Conservation (phyloP, 2,329 filamentous ascomycete species). For the Didymella arachidicola region DNA sequence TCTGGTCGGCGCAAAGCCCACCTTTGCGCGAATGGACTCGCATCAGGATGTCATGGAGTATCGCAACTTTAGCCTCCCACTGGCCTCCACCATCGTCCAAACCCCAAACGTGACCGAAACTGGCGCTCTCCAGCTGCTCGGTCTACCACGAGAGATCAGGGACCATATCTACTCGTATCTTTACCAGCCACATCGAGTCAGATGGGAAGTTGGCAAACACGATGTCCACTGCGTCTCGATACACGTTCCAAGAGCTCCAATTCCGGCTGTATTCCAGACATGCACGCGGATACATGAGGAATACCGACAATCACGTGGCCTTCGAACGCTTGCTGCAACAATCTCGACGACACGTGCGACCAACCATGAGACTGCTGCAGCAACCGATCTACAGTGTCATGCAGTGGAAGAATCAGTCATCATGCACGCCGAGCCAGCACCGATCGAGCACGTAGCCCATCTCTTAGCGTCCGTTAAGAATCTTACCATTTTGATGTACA, state of each 20-base stretch:
- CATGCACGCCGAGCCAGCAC: constrained; percentile 8
- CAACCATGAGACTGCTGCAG: constrained; percentile 11
- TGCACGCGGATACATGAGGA: constrained; percentile 17
- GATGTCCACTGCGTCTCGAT: constrained; percentile 14
- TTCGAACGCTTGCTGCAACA: constrained; percentile 7
- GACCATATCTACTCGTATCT: constrained; percentile 21
- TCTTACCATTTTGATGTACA: constrained; percentile 6
- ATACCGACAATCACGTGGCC: constrained; percentile 8
- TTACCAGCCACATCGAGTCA: constrained; percentile 1
- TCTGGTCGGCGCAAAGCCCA: background rate
- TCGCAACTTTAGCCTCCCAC: background rate
- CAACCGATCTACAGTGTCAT: constrained; percentile 16
- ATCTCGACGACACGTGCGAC: constrained; percentile 17
- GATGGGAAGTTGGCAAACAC: constrained; percentile 16
- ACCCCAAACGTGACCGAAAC: background rate
- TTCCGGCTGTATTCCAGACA: constrained; percentile 12
- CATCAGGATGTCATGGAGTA: constrained; percentile 4
- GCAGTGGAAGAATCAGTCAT: constrained; percentile 12
- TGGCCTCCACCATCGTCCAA: background rate
- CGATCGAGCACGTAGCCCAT: constrained; percentile 13
- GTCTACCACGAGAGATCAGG: constrained; percentile 20
- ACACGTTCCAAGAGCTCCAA: constrained; percentile 8
- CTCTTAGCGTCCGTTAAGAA: constrained; percentile 9
- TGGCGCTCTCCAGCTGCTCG: constrained; percentile 2
- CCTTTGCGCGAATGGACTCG: constrained; percentile 17